Conservation (phyloP, 2,329 filamentous ascomycete genomes). For the Beauveria rudraprayagi region DNA sequence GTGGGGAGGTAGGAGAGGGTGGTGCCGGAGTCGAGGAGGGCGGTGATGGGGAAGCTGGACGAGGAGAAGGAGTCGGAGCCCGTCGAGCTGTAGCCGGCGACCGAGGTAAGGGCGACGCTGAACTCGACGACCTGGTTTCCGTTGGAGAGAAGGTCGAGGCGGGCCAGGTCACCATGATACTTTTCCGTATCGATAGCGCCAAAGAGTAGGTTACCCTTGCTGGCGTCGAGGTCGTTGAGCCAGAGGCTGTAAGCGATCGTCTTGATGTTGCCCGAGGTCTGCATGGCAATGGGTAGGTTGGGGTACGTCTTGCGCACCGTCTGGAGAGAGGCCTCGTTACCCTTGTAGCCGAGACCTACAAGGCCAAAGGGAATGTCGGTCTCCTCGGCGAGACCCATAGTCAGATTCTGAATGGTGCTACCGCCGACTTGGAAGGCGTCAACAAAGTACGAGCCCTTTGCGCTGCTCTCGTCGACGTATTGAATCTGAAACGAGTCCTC, state of each 20-base stretch:
- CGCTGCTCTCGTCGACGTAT: slow-evolving; percentile 53
- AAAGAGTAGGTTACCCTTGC: slow-evolving; percentile 65
- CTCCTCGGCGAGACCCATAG: slow-evolving; percentile 49
- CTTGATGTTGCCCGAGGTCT: slow-evolving; percentile 54
- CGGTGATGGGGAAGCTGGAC: slow-evolving; percentile 40
- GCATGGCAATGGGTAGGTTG: slow-evolving; percentile 59
- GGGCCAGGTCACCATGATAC: slow-evolving; percentile 55
- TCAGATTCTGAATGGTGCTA: slow-evolving; percentile 42
- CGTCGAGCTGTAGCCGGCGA: slow-evolving; percentile 38
- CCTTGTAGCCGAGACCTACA: slow-evolving; percentile 51
- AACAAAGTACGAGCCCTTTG: slow-evolving; percentile 49
- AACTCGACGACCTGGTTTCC: slow-evolving; percentile 37
- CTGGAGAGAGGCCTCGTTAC: slow-evolving; percentile 39
- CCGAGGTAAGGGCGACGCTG: slow-evolving; percentile 38
- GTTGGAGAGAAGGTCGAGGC: slow-evolving; percentile 46
- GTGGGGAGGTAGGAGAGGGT: slow-evolving; percentile 63
- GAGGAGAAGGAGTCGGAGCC: slow-evolving; percentile 41
- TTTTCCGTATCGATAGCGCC: slow-evolving; percentile 74
- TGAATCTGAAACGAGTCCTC: slow-evolving; percentile 44
- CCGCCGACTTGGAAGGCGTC: slow-evolving; percentile 49
- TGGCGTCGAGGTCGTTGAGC: slow-evolving; percentile 52
- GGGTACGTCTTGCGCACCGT: slow-evolving; percentile 31
- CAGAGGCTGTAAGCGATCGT: slow-evolving; percentile 65
- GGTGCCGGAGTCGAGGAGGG: slow-evolving; percentile 68
- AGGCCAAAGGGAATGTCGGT: slow-evolving; percentile 50